Evolutionary conservation across 305 asterid species (phyloP), one percentile per base, ranked within the genome.

Genomic region (Fraxinus ornus): DNA sequence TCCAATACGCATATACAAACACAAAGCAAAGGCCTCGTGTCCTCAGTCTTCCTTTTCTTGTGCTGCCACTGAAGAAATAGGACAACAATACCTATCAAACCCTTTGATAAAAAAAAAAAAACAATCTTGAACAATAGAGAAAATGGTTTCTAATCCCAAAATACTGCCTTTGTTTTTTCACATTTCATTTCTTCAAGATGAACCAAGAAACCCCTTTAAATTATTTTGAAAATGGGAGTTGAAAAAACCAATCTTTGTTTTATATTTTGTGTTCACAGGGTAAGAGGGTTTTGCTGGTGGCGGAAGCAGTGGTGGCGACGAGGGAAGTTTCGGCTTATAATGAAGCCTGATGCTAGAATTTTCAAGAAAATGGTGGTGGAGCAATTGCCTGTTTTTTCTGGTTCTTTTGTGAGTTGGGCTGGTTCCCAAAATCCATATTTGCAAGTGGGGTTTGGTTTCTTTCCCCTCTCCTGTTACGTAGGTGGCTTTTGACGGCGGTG

Each of bases 11-110:
- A 47, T 3, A 44, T 36, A 79, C 75, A 80, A 84, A 82, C 78
- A 82, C 88, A 77, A 81, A 24, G 79, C 84, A 78, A 80, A 60
- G 82, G 71, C 86, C 77, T 74, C 72, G 70, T 82, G 81, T 80
- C 49, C 72, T 71, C 12, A 55, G 21, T 62, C 78, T 41, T 41
- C 10, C 55, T 85, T 72, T 82, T 82, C 84, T 80, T 82, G 79
- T 80, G 55, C 60, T 47, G 77, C 60, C 82, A 19, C 47, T 57
- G 79, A 28, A 60, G 77, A 5, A 79, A 78, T 47, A 84, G 77
- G 83, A 82, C 83, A 79, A 75, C 1, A 70, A 21, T 75, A 37
- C 83, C 78, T 66, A 37, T 72, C 60, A 36, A 33, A 15, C 47
- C 12, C 6, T 41, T 41, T 5, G 8, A 5, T n/a, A n/a, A 36